Base-by-base conservation (phyloP, 192 early-diverging fungal species). In the Rhizoclosmatium globosum region DNA sequence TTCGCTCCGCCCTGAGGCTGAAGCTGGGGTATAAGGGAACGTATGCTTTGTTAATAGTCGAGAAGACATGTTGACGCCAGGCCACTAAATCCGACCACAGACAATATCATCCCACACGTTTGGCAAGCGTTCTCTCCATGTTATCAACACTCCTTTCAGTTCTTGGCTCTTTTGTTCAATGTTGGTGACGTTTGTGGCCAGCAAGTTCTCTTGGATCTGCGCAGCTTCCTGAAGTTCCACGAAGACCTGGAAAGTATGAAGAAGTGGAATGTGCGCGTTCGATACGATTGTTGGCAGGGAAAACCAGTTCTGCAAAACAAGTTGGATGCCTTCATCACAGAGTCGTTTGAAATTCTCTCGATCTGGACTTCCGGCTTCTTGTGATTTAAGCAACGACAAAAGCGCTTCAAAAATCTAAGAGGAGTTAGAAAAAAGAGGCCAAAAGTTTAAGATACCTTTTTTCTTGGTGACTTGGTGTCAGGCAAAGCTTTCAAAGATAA, bases 1-100 rank as follows among this genome's bases (percentile, higher is more conserved):
- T 15, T 45, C 11, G 76, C 77, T 39, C 74, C 84, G 47, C 64
- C 60, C 62, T 83, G 83, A 44, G 76, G 50, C 38, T 79, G 81
- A 2, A 88, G 77, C 38, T 81, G 82, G n/a, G 85, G 82, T 43
- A 90, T 85, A n/a, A 98, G 85, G 96, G 97, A 15, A 96, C 82
- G 78, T 98, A 99, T 1, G 97, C 92, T 67, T 71, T 71, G 89
- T 99, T 99, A 83, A 99, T 96, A 4, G 94, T 94, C 65, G 92
- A 91, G 79, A 99, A 99, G 11, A 98, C 93, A 70, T 99, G 97
- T 83, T 97, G 96, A 43, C 98, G 88, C 97, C 97, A 99, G 9
- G 96, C 94, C 3, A 99, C 95, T 60, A 99, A 79, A 74, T 98
- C 95, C 77, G 95, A 97, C 98, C 98, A 99, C 6, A 99, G 87